Evolutionary conservation across 805 yeast genomes (phyloP).

Genomic region (Komagataella mondaviorum): DNA sequence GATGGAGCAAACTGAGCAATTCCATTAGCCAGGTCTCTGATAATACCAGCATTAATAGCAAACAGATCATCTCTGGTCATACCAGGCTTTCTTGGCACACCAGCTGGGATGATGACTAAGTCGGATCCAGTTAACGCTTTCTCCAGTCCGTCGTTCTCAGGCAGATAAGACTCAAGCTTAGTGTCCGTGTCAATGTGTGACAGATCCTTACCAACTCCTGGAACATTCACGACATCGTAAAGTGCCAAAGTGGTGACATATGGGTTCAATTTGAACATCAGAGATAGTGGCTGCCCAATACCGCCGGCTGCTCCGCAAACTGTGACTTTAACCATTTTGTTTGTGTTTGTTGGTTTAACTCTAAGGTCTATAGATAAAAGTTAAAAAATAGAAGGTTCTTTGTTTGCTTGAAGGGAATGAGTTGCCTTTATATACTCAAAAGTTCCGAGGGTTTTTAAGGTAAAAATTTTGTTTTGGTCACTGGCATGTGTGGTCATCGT

Average conservation of each 20-base stretch:
- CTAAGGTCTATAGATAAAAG: not conserved
- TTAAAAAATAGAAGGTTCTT: not conserved
- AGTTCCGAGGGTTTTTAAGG: not conserved
- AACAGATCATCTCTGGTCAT: constrained; percentile 54
- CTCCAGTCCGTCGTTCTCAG: constrained; percentile 20
- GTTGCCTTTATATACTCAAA: not conserved
- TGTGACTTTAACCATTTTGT: constrained; percentile 39
- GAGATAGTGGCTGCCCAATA: constrained; percentile 44
- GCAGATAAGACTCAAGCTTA: constrained; percentile 26
- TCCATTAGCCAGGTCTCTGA: constrained; percentile 58
- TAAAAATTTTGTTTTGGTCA: not conserved
- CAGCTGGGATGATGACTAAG: constrained; percentile 45
- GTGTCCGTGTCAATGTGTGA: constrained; percentile 39
- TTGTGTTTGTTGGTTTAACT: not conserved
- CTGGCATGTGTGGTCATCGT: not conserved
- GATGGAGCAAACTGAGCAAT: constrained; percentile 60
- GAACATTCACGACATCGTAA: constrained; percentile 41
- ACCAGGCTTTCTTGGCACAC: constrained; percentile 53
- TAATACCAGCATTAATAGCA: constrained; percentile 53
- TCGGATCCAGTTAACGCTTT: constrained; percentile 30
- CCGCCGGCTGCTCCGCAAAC: constrained; percentile 87
- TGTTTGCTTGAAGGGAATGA: not conserved
- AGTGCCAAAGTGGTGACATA: constrained; percentile 30
- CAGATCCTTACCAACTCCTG: constrained; percentile 44
- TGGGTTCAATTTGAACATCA: constrained; percentile 33